Evolutionary conservation across 768 basidiomycete genomes (phyloP), one percentile per base, ranked within the genome.

Genomic region (Pisolithus albus): DNA sequence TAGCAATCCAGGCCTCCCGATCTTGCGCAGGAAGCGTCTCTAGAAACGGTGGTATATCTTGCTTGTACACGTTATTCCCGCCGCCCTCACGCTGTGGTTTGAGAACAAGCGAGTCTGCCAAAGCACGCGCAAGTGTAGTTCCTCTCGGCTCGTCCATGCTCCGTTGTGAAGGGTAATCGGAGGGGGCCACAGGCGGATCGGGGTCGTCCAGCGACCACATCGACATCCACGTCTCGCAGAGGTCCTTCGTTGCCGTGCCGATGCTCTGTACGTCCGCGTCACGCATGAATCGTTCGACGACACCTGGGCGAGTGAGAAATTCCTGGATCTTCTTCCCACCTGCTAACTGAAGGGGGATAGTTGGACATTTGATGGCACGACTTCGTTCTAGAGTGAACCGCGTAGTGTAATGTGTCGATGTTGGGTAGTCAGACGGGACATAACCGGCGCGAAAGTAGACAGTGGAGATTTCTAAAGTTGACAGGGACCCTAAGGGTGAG

Each of bases 11-110:
- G 2, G 88, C 92, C 56, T 81, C 77, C 7, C 84, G 78, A 61
- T 89, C 88, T 49, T 72, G 62, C 1, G 60, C 65, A 0, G 78
- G 77, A 3, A 97, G 72, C 6, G 61, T 61, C 13, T 84, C 80
- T 2, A 99, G 72, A 68, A 92, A 92, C 0, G 72, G 56, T 0
- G 88, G 89, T 46, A 97, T 95, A 45, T 83, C 82, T 3, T 72
- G 72, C 53, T 88, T 87, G 70, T 97, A 98, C 23, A 98, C 78
- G 60, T 99, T 99, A 61, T 97, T 96, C 7, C 95, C 95, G 1
- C 95, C 95, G 2, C 95, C 95, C 72, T 99, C 95, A n/a, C 94
- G 79, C 65, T 98, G 95, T 0, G 95, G 95, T 66, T 99, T 99
- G 45, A 99, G 77, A 2, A 98, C 95, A 24, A 92, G 80, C 6